phyloP scores from a whole-genome alignment of 2,329 filamentous ascomycete species.

The Byssoonygena ceratinophila region DNA sequence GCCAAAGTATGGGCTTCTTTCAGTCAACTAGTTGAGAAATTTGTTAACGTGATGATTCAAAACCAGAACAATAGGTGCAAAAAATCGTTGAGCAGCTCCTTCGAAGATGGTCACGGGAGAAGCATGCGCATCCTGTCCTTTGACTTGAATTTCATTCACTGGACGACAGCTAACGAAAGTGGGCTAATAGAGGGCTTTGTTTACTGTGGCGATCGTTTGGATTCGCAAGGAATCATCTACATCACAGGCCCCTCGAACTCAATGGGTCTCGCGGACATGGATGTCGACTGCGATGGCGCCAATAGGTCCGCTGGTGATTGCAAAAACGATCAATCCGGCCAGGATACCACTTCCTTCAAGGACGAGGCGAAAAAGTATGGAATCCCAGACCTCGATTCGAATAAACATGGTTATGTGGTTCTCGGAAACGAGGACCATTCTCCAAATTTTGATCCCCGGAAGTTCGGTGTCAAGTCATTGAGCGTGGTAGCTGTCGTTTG shows the following conservation, averaged over 20 bases:
- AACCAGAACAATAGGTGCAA: slow-evolving; percentile 9
- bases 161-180: not conserved
- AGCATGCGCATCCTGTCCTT: not conserved
- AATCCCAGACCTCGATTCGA: slow-evolving; percentile 20
- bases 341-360: slow-evolving; percentile 15
- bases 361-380: slow-evolving; percentile 12
- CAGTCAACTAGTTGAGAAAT: not conserved
- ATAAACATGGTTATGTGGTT: slow-evolving; percentile 22
- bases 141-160: not conserved
- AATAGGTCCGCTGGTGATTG: slow-evolving; percentile 12
- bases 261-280: slow-evolving; percentile 15
- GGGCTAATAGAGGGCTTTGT: slow-evolving; percentile 1
- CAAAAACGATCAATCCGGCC: slow-evolving; percentile 7
- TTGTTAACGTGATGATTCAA: not conserved
- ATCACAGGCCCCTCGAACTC: slow-evolving; percentile 12
- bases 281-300: slow-evolving; percentile 17
- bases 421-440: slow-evolving; percentile 18
- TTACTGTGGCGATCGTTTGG: slow-evolving; percentile 16
- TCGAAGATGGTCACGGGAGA: slow-evolving; percentile 15
- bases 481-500: slow-evolving; percentile 49
- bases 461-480: slow-evolving; percentile 40
- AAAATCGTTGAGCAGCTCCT: slow-evolving; percentile 11
- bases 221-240: slow-evolving; percentile 12
- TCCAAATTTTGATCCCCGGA: slow-evolving; percentile 35
- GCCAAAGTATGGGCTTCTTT: slow-evolving; percentile 5